phyloP scores from a whole-genome alignment of 169 alveolate species.

The Neospora caninum region DNA sequence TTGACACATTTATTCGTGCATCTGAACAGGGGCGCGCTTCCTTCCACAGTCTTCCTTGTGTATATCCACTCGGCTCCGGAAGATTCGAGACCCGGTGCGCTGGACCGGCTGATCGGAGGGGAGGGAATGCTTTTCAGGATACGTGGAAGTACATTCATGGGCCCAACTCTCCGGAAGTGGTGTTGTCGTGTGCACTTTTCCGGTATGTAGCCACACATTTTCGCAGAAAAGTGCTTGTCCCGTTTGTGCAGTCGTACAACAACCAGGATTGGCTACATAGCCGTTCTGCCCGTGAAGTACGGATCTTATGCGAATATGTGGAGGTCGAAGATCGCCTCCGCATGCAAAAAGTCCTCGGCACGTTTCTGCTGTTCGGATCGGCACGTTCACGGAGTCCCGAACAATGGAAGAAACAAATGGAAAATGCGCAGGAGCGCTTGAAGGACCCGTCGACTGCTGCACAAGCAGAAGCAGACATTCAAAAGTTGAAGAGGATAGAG shows the following conservation, averaged over 20 bases:
- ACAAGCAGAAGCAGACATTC: neutral
- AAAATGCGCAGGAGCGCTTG: neutral
- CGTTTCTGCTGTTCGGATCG: slow-evolving; percentile 75
- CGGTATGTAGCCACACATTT: no score
- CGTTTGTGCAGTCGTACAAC: slow-evolving; percentile 69
- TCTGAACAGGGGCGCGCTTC: no score
- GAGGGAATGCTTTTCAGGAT: no score
- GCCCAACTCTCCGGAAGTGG: no score
- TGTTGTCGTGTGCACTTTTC: no score
- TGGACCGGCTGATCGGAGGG: no score
- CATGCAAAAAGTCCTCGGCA: slow-evolving; percentile 70
- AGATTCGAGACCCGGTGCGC: no score
- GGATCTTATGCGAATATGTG: slow-evolving; percentile 77
- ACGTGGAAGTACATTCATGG: no score
- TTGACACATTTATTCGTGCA: no score
- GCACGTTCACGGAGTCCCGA: slow-evolving; percentile 67
- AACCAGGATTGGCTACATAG: slow-evolving; percentile 72
- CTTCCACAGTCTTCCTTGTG: no score
- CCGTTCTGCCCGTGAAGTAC: slow-evolving; percentile 75
- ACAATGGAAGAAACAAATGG: slow-evolving; percentile 19
- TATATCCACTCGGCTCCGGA: no score
- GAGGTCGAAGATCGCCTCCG: slow-evolving; percentile 75
- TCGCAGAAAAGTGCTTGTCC: neutral
- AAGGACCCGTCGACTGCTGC: slow-evolving; percentile 15
- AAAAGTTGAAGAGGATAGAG: slow-evolving; percentile 7